Base-by-base conservation (phyloP, 257 asterid species). In the Fraxinus cuspidata region DNA sequence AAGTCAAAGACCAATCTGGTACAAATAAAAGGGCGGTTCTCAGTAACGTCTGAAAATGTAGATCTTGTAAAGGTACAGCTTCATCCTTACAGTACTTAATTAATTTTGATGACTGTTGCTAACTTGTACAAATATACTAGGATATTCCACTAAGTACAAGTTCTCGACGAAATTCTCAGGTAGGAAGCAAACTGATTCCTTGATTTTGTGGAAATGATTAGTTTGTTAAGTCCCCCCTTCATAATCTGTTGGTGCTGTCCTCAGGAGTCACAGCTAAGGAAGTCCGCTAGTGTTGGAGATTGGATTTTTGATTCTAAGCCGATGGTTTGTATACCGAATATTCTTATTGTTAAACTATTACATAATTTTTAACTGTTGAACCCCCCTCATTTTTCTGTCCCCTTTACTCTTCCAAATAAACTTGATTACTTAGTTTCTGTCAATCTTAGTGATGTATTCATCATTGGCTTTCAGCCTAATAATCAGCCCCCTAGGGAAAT, bases 11-110 rank as follows among this genome's bases (percentile, higher is more conserved):
- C 88, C 47, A 96, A 89, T 85, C 85, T 96, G 87, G 98, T 96
- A 71, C 99, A 96, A 88, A 95, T 95, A 74, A 96, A 92, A 89
- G 99, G 99, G 81, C 90, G 99, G 31, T 96, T 96, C 85, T 96
- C 99, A 49, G 98, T 96, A 56, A 96, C 99, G 67, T 96, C 99
- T 74, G 99, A 96, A 88, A 96, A 90, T 81, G 97, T 96, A 18
- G 99, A 96, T 89, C 97, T 93, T 87, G 99, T 82, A 49, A 96
- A 96, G 97, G 99, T 96, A 86, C 53, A 70, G 56, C 78, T 25
- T 12, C 74, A 60, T 84, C 77, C 56, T 74, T 66, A 32, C 37
- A 47, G 70, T 73, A 75, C 68, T 78, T 40, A 23, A 13, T 79
- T 70, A 19, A 35, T 78, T 82, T 63, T 69, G 64, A 56, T 51